Evolutionary conservation across 257 asterid genomes (phyloP), one percentile per base, ranked within the genome.

Genomic region (Penstemon barbatus): DNA sequence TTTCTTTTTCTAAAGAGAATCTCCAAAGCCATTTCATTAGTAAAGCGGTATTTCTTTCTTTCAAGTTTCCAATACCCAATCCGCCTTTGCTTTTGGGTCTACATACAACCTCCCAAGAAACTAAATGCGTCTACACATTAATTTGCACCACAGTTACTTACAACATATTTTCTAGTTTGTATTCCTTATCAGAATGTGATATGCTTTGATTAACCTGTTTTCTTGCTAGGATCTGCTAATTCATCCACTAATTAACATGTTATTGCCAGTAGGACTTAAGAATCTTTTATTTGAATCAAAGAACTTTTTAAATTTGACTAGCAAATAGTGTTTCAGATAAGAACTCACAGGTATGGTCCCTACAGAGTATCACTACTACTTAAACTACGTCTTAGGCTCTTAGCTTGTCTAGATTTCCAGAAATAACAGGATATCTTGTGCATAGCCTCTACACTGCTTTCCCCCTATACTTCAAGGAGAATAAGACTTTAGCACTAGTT

Each of bases 191-290:
- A 9, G 9, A 5, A 39, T 38, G 10, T 5, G 11, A 12, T 58
- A 40, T 39, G 40, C 2, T 25, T 25, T 25, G 33, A 25, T 25
- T 25, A 25, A 25, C 33, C 33, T 25, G 33, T 59, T 39, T n/a
- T n/a, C 19, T 6, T 39, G 13, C 48, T 6, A 55, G 46, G 37
- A 63, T 44, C 69, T 33, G 56, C 45, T 39, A 8, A 38, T 6
- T 59, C 57, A 48, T 36, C 33, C 60, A 37, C 69, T 59, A 25
- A 48, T 36, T 55, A 39, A 57, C 69, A 45, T 36, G 58, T 58
- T 33, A 36, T 49, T 36, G 4, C 69, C n/a, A 49, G 48, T 46
- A 37, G 38, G 48, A 50, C 11, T 40, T 19, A 63, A 64, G 57
- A 64, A 64, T 64, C 65, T 12, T 15, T 25, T 25, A 25, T 25